Evolutionary conservation across 1,284 basidiomycete species (phyloP).

Genomic region (Moesziomyces sp.): DNA sequence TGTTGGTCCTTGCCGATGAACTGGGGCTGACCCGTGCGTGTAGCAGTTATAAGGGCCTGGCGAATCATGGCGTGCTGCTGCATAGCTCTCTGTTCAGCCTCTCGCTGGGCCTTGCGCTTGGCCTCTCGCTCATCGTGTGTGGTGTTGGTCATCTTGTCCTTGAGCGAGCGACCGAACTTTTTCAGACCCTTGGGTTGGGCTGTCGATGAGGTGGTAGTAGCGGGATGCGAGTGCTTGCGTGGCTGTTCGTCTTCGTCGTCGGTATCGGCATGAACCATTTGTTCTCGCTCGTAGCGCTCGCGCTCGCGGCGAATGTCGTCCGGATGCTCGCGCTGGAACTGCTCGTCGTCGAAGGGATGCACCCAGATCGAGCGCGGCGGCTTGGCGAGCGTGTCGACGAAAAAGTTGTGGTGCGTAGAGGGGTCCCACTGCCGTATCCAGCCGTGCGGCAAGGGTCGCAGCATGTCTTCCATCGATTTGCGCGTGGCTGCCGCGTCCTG

Average conservation of each 20-base stretch:
- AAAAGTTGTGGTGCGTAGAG: constrained; percentile 55
- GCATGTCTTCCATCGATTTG: constrained; percentile 49
- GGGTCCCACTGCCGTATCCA: constrained; percentile 65
- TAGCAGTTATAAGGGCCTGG: constrained; percentile 32
- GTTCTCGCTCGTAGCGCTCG: constrained; percentile 22
- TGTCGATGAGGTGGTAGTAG: neutral
- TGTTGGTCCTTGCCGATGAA: constrained; percentile 40
- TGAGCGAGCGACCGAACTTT: constrained; percentile 60
- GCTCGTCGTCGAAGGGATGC: constrained; percentile 61
- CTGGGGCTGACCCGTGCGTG: constrained; percentile 50
- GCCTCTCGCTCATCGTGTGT: constrained; percentile 62
- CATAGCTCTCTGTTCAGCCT: constrained; percentile 51
- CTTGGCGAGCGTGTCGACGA: constrained; percentile 60
- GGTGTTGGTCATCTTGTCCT: constrained; percentile 64
- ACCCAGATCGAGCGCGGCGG: constrained; percentile 67
- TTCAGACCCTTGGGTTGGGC: constrained; percentile 38
- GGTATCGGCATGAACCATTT: constrained; percentile 44
- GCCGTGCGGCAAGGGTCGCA: constrained; percentile 54
- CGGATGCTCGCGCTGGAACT: constrained; percentile 42
- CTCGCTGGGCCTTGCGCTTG: constrained; percentile 42
- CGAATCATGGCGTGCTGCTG: constrained; percentile 44
- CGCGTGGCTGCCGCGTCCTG: constrained; percentile 13
- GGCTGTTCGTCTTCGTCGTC: constrained; percentile 44
- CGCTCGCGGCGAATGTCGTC: constrained; percentile 19
- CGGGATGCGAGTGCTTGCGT: neutral